Evolutionary conservation across 371 early-diverging fungal species (phyloP).

Genomic region (Syncephalis fuscata): DNA sequence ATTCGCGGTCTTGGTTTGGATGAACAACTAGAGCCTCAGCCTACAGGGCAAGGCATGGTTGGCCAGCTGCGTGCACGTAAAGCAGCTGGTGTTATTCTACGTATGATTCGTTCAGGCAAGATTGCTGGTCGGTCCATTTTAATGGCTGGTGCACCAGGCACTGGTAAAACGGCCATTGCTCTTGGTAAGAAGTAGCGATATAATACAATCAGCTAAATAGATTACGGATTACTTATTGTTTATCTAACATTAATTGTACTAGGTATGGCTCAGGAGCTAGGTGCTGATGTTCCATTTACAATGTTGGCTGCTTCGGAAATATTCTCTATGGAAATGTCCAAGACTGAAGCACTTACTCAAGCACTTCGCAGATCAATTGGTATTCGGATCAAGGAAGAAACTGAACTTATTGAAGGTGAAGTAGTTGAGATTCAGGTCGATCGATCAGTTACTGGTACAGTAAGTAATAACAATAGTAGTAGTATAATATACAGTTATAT

Average conservation of each 20-base stretch:
- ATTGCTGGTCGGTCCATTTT: constrained; percentile 95
- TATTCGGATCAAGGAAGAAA: constrained; percentile 93
- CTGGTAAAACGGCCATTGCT: constrained; percentile 89
- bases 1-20: constrained; percentile 72
- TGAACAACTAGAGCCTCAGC: constrained; percentile 77
- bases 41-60: constrained; percentile 81
- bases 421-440: constrained; percentile 94
- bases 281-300: constrained; percentile 94
- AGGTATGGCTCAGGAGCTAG: constrained; percentile 91
- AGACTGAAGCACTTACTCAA: constrained; percentile 97
- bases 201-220: too few relatives aligned
- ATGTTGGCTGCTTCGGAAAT: constrained; percentile 98
- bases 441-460: constrained; percentile 72
- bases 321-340: constrained; percentile 92
- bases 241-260: too few relatives aligned
- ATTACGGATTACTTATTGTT: too few relatives aligned
- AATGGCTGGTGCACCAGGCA: constrained; percentile 95
- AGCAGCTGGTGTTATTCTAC: constrained; percentile 88
- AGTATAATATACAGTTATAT: too few relatives aligned
- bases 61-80: constrained; percentile 93
- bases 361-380: constrained; percentile 95
- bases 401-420: constrained; percentile 99
- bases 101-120: constrained; percentile 84
- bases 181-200: too few relatives aligned
- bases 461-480: constrained; percentile 34